A percentile compares a stretch with the other conserved stretches of the same genome.
Conservation (phyloP, 2,329 filamentous ascomycete species). For the Akanthomyces uredinophilus region DNA sequence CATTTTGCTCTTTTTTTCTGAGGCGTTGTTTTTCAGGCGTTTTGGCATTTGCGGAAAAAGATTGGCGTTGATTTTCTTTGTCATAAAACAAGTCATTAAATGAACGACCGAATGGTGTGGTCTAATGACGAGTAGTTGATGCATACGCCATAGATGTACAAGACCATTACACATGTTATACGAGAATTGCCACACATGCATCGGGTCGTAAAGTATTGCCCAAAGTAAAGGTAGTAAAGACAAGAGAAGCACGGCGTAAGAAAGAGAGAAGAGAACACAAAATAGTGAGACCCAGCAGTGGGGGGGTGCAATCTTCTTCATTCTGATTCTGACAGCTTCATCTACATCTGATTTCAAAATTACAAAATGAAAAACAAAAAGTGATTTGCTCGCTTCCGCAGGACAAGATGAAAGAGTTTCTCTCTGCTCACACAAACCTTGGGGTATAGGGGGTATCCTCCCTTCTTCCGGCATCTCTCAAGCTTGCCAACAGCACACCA, state of each 20-base stretch:
- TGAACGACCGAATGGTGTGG: neutral
- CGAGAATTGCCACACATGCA: neutral
- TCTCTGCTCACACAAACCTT: conserved; percentile 6
- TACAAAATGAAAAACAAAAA: neutral
- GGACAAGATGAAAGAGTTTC: neutral
- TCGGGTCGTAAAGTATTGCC: no score
- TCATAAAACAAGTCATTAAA: neutral
- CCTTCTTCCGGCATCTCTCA: neutral
- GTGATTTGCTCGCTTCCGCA: neutral
- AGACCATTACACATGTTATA: neutral
- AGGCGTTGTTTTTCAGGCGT: neutral
- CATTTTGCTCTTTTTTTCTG: neutral
- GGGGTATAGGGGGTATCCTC: conserved; percentile 3
- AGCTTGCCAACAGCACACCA: neutral
- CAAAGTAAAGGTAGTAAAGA: neutral
- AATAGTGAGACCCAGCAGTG: neutral
- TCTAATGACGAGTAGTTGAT: neutral
- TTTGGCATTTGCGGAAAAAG: conserved; percentile 2
- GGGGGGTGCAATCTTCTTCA: neutral
- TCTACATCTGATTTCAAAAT: neutral
- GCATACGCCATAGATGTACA: neutral
- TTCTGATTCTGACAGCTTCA: conserved; percentile 2
- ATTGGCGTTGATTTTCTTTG: neutral
- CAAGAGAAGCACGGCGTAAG: no score
- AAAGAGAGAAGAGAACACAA: no score